phyloP scores from a whole-genome alignment of 148 eudicot genomes.

The Rhododendron williamsianum region DNA sequence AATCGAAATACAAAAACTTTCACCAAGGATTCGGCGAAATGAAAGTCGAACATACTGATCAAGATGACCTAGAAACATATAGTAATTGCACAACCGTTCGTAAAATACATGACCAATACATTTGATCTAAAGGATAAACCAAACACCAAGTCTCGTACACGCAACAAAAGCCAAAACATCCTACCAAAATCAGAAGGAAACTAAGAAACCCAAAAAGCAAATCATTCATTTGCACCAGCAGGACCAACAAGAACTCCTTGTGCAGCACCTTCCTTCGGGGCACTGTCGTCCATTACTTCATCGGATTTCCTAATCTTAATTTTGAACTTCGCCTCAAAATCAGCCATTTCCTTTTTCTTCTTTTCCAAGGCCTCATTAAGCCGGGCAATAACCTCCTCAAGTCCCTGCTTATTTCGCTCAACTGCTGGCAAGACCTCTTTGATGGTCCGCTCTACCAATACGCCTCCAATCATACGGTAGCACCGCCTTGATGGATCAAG shows the following conservation, averaged over 20 bases:
- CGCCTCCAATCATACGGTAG: conserved; percentile 93
- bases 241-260: conserved; percentile 96
- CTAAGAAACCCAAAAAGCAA: not conserved
- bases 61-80: not conserved
- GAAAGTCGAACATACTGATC: not conserved
- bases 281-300: conserved; percentile 51
- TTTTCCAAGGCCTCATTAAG: conserved; percentile 69
- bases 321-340: conserved; percentile 76
- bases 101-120: not conserved
- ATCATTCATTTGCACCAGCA: conserved; percentile 43
- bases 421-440: conserved; percentile 92
- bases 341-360: conserved; percentile 79
- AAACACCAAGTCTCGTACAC: not conserved
- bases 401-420: conserved; percentile 75
- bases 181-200: not conserved
- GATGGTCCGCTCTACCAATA: conserved; percentile 84
- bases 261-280: conserved; percentile 74
- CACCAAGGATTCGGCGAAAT: not conserved
- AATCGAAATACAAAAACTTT: not conserved
- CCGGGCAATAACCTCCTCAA: conserved; percentile 76
- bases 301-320: conserved; percentile 71
- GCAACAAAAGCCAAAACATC: not conserved
- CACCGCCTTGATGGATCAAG: conserved; percentile 83
- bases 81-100: not conserved
- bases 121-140: not conserved